Percentiles rank a stretch among this genome's conserved stretches.
Evolutionary conservation across 176 grass and related monocot genomes (phyloP).

Genomic region (Thalia dealbata): DNA sequence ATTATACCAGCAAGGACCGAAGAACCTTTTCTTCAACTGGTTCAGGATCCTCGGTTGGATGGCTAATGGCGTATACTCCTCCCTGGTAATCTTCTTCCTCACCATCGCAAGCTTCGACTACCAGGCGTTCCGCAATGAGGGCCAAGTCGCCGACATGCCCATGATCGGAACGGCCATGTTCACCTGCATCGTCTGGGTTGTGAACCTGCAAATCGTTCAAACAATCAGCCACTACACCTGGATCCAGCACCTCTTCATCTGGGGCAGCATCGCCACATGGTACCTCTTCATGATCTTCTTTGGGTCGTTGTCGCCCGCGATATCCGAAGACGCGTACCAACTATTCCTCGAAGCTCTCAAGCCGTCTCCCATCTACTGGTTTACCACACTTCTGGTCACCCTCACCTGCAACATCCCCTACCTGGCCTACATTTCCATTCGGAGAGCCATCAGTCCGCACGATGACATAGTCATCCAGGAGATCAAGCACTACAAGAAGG

Average conservation of each 20-base stretch:
- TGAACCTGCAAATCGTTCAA: conserved; percentile 84
- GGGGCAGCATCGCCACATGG: conserved; percentile 85
- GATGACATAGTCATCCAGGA: conserved; percentile 88
- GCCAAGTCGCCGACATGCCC: conserved; percentile 86
- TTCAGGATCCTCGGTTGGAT: conserved; percentile 93
- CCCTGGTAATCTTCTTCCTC: conserved; percentile 75
- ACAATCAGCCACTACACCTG: conserved; percentile 99
- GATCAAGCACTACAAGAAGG: conserved; percentile 9
- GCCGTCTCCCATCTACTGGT: conserved; percentile 68
- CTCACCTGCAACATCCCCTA: conserved; percentile 80
- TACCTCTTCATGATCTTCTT: conserved; percentile 76
- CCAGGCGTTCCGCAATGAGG: conserved; percentile 53
- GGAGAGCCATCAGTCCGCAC: conserved; percentile 62
- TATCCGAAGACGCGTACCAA: conserved; percentile 48
- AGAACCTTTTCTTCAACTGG: conserved; percentile 98
- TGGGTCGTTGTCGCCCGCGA: conserved; percentile 41
- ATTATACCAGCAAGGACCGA: conserved; percentile 93
- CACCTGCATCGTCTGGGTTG: conserved; percentile 92
- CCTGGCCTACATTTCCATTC: conserved; percentile 69
- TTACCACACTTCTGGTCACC: conserved; percentile 52
- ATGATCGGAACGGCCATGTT: conserved; percentile 91
- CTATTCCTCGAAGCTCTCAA: conserved; percentile 67
- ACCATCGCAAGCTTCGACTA: conserved; percentile 68
- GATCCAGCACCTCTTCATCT: conserved; percentile 91
- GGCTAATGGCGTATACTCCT: conserved; percentile 91